phyloP scores from a whole-genome alignment of 441 rosid genomes.

The Omphalea diandra region DNA sequence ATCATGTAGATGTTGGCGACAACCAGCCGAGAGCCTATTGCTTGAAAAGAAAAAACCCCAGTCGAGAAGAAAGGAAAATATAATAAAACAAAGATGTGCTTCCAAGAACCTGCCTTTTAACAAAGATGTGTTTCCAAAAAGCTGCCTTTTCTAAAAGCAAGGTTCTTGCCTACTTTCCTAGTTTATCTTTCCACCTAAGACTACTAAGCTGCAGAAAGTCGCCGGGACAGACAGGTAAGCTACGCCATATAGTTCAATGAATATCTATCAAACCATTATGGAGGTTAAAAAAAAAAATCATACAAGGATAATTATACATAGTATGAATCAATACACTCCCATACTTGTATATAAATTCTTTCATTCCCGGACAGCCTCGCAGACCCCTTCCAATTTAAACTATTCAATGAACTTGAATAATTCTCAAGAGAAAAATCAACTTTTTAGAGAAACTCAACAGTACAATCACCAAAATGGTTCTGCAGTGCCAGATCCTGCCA shows the following conservation, averaged over 20 bases:
- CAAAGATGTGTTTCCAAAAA: no score
- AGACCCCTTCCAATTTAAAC: conserved; percentile 13
- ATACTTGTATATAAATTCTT: neutral
- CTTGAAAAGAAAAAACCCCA: no score
- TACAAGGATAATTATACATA: conserved; percentile 2
- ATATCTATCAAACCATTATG: neutral
- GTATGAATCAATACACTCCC: conserved; percentile 9
- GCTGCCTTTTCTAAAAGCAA: no score
- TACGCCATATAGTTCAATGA: neutral
- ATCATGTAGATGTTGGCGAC: no score
- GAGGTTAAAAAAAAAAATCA: neutral
- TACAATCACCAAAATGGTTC: conserved; percentile 1
- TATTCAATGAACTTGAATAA: conserved; percentile 6
- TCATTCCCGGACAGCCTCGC: neutral
- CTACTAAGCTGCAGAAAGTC: no score
- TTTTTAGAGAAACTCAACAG: neutral
- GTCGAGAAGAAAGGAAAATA: no score
- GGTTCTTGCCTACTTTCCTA: neutral
- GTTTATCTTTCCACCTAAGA: neutral
- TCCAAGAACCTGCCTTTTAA: no score
- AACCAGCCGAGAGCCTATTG: no score
- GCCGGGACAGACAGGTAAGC: no score
- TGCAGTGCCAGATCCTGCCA: conserved; percentile 15
- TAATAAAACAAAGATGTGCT: no score
- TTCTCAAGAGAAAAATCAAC: neutral